Percentiles rank a stretch among this genome's conserved stretches.
Conservation (phyloP, 768 basidiomycete genomes). For the Boletus coccyginus region DNA sequence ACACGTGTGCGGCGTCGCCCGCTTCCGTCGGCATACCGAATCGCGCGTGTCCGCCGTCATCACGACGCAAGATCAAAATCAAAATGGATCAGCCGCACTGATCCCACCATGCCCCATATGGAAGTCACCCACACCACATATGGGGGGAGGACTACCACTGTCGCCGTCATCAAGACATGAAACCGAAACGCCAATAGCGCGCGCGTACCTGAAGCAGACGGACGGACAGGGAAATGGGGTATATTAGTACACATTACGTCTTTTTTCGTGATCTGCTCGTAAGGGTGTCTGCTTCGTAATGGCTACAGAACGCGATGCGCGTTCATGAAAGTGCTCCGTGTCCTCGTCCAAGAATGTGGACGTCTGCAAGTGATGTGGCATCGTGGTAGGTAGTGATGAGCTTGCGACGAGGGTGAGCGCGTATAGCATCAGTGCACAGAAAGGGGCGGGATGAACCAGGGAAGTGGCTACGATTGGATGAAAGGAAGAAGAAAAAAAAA, state of each 20-base stretch:
- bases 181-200: too few species aligned
- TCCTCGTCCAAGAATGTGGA: not conserved
- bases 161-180: too few species aligned
- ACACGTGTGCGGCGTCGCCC: not conserved
- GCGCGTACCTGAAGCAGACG: too few species aligned
- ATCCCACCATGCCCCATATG: too few species aligned
- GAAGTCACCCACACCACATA: too few species aligned
- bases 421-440: not conserved
- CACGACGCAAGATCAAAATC: too few species aligned
- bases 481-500: not conserved
- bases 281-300: not conserved
- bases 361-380: not conserved
- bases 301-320: not conserved
- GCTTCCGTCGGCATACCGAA: not conserved
- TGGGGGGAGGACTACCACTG: too few species aligned
- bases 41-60: too few species aligned
- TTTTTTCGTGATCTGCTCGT: not conserved
- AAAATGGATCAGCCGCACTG: too few species aligned
- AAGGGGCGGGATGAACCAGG: not conserved
- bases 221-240: not conserved
- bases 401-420: not conserved
- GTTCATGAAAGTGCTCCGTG: not conserved
- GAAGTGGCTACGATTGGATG: not conserved
- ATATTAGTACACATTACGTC: constrained; percentile 6
- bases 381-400: not conserved